Base-by-base conservation (phyloP, 805 yeast species). In the Pichia membranifaciens region DNA sequence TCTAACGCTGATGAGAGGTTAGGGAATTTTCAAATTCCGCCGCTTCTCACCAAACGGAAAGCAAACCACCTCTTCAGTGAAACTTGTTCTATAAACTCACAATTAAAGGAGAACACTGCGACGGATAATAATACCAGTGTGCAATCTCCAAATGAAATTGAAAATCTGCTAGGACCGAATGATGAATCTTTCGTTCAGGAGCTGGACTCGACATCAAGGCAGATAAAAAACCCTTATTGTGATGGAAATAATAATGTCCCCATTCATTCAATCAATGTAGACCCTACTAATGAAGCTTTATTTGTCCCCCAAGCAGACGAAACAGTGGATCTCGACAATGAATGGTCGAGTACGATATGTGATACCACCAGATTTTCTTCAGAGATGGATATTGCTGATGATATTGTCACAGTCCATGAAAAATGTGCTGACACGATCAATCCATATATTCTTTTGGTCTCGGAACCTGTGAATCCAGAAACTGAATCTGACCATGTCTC, bases 301-400 rank as follows among this genome's bases (percentile, higher is more conserved):
- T 25, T 25, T 10, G 29, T 25, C 10, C 29, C 29, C 7, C 9
- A 33, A 6, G 8, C 20, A 9, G 20, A 33, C n/a, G 36, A 33
- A n/a, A 15, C 16, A 33, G 36, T 17, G 17, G 36, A 33, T 17
- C 6, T 6, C 17, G 49, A 45, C 15, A 21, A 34, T n/a, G 51
- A 53, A 12, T 54, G 59, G 57, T 47, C 55, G 2, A 41, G 34
- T 37, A 45, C 51, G 3, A 43, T 54, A 48, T 38, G 44, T 36
- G 55, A 56, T 22, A 22, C 47, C 5, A 29, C 38, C 1, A 16
- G 8, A 12, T 23, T 46, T 5, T 42, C 45, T 2, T 44, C 51
- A 5, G 46, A 33, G 12, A 2, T 12, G 1, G 46, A 31, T 8
- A 13, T 32, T 9, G 8, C 33, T 10, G 23, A 23, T 13, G 22